These are phyloP conservation scores for Lagerstroemia speciosa DNA, from an alignment of 345 rosid species.

Conservation along the genomic window DNA sequence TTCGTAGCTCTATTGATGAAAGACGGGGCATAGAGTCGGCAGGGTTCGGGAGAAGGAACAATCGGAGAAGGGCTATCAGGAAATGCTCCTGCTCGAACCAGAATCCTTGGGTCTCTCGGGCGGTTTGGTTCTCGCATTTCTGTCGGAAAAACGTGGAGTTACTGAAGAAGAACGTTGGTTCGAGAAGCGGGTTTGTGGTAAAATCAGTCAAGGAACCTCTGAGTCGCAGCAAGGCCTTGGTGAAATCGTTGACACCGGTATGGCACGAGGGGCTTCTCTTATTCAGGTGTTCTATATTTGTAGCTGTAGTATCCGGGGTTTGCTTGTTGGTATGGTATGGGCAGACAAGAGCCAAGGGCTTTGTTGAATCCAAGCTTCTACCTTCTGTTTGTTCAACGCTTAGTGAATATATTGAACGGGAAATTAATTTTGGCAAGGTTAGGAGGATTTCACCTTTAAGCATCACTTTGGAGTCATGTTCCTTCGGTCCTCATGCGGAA, in stretches of 20 bases:
- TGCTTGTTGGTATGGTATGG: conserved; percentile 89
- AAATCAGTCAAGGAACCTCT: conserved; percentile 60
- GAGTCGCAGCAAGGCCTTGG: conserved; percentile 45
- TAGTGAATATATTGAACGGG: conserved; percentile 69
- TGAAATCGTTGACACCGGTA: conserved; percentile 49
- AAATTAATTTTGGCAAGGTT: conserved; percentile 74
- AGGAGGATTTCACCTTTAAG: conserved; percentile 74
- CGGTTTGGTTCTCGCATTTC: conserved; percentile 47
- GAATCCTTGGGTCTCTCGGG: conserved; percentile 61
- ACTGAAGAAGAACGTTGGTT: conserved; percentile 49
- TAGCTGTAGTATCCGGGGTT: conserved; percentile 70
- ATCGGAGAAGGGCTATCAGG: conserved; percentile 22
- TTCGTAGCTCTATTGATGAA: conserved; percentile 17
- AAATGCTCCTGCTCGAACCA: conserved; percentile 41
- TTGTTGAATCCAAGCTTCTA: conserved; percentile 69
- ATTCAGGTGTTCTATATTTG: conserved; percentile 68
- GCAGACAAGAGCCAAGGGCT: conserved; percentile 57
- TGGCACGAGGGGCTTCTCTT: conserved; percentile 75
- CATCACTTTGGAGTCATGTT: conserved; percentile 72
- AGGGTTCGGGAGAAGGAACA: conserved; percentile 19
- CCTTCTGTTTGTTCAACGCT: conserved; percentile 79
- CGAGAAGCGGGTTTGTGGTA: conserved; percentile 44
- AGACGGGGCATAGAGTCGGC: conserved; percentile 17
- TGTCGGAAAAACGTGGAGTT: conserved; percentile 59
- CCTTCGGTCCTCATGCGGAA: conserved; percentile 63